phyloP scores from a whole-genome alignment of 495 filamentous ascomycete species.

The Xanthoparmelia taractica region DNA sequence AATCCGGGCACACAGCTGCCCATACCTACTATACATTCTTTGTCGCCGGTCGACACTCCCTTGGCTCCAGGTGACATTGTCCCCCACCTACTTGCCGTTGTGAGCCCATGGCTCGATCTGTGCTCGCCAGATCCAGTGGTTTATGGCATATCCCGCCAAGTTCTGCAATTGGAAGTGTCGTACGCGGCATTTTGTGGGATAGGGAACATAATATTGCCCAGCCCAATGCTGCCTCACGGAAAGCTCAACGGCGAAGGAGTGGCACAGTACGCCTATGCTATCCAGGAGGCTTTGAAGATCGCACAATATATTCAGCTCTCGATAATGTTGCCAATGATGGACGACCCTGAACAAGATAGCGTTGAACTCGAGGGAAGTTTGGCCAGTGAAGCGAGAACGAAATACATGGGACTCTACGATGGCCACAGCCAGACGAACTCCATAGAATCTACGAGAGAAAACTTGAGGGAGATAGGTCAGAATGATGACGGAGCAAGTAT shows the following conservation, averaged over 20 bases:
- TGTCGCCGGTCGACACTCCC: conserved; percentile 65
- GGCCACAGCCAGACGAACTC: conserved; percentile 20
- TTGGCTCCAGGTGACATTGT: conserved; percentile 65
- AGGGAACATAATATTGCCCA: conserved; percentile 70
- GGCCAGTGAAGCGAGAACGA: conserved; percentile 48
- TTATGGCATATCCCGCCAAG: conserved; percentile 75
- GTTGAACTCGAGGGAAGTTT: conserved; percentile 50
- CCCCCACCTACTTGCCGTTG: conserved; percentile 61
- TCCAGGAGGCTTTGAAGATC: conserved; percentile 67
- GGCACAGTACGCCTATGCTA: conserved; percentile 72
- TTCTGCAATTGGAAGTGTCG: conserved; percentile 79
- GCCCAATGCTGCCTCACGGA: conserved; percentile 53
- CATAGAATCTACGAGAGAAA: conserved; percentile 18
- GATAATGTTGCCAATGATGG: conserved; percentile 74
- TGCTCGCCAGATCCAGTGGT: conserved; percentile 75
- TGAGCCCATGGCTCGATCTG: conserved; percentile 84
- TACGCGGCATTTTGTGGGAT: conserved; percentile 94
- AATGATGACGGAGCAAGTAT: not conserved
- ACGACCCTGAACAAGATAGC: conserved; percentile 39
- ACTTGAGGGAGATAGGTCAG: conserved; percentile 26
- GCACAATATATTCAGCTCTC: conserved; percentile 71
- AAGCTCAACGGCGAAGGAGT: conserved; percentile 40
- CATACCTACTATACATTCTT: conserved; percentile 56
- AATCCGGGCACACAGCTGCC: conserved; percentile 33
- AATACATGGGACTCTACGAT: conserved; percentile 36